Base-by-base conservation (phyloP, 805 yeast species). In the Candida chauliodis region DNA sequence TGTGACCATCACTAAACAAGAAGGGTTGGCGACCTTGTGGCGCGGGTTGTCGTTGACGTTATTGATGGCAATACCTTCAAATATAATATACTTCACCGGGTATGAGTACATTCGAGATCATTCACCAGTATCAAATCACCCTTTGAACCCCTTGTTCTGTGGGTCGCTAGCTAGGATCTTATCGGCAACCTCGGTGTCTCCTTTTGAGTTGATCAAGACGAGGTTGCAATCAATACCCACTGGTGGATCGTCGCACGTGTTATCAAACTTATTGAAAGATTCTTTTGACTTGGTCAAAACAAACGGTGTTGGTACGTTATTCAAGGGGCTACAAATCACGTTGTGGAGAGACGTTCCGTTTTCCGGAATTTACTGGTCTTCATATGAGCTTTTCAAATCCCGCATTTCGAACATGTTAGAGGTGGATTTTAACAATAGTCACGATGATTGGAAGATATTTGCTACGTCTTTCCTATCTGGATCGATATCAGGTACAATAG, bases 271-370 rank as follows among this genome's bases (percentile, higher is more conserved):
- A 20, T 50, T 83, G 36, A 61, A 59, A 18, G 89, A 85, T 33
- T 67, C 82, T 20, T 55, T 55, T 34, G 50, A 55, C 2, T 79
- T 82, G 50, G 63, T 87, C 4, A 56, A 62, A 26, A 43, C 54
- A 1, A 69, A 71, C 10, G 99, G 99, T 0, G 43, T 75, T 2
- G 58, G 63, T 2, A 73, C 88, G 0, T 58, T 93, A 14, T 93
- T 89, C 71, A 81, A 82, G 39, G 99, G 99, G 0, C 65, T 93
- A 16, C 79, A 84, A 28, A 72, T 93, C 27, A 93, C 99, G 0
- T 69, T 93, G 11, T 91, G 96, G 96, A 73, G 99, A 60, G 99
- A 93, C 58, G 98, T 91, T 0, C 99, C 99, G 1, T 93, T 93
- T 57, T 83, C 95, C 45, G 97, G 95, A 1, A 80, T 91, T 1